Evolutionary conservation across 2,329 filamentous ascomycete species (phyloP).

Genomic region (Neonectria faginata): DNA sequence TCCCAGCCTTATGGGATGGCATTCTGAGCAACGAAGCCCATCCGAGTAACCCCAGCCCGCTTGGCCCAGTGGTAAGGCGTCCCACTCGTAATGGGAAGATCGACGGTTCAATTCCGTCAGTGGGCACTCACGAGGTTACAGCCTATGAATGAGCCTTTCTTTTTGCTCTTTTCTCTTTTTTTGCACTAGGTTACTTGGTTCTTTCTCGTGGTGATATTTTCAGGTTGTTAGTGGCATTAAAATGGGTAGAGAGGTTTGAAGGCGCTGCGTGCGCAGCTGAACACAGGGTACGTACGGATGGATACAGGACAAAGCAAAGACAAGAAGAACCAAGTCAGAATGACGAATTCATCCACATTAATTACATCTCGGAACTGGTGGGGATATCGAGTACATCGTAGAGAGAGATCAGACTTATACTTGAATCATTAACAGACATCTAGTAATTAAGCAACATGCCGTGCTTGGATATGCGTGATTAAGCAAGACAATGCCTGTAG

Average conservation of each 20-base stretch:
- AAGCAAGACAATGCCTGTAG: background rate
- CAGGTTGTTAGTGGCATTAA: background rate
- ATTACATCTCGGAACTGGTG: background rate
- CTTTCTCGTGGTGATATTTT: background rate
- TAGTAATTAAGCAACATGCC: background rate
- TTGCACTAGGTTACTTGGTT: background rate
- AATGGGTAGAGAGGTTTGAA: background rate
- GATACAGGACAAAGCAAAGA: too few species aligned
- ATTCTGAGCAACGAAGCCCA: background rate
- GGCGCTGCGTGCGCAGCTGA: background rate
- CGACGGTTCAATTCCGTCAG: conserved; percentile 43
- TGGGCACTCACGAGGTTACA: conserved; percentile 23
- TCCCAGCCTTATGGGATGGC: conserved; percentile 22
- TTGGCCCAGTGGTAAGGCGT: conserved; percentile 46
- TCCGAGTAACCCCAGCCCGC: conserved; percentile 33
- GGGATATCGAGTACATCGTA: background rate
- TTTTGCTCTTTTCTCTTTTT: background rate
- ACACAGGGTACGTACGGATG: background rate
- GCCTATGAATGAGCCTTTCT: too few species aligned
- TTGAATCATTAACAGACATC: background rate
- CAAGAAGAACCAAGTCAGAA: too few species aligned
- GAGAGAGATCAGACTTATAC: background rate
- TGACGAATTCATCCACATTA: background rate
- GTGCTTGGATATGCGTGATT: background rate
- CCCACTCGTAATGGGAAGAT: conserved; percentile 46